phyloP scores from a whole-genome alignment of 768 basidiomycete species.

The Holtermanniella nyarrowii region DNA sequence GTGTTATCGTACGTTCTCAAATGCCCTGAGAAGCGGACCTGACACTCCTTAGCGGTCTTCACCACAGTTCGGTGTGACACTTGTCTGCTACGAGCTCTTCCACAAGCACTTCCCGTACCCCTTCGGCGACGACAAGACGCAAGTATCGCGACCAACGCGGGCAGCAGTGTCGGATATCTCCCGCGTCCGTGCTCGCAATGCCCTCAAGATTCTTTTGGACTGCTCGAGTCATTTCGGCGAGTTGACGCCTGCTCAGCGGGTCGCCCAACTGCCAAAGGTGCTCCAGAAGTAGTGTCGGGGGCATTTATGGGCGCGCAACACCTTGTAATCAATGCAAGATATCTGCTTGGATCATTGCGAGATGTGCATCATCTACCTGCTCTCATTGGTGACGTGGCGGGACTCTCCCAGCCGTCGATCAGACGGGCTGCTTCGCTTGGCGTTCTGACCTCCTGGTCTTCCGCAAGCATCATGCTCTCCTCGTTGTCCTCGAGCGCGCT shows the following conservation, averaged over 20 bases:
- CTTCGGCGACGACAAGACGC: slow-evolving; percentile 46
- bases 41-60: slow-evolving; percentile 21
- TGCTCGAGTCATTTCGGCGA: slow-evolving; percentile 32
- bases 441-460: too few relatives aligned
- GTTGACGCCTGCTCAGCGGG: background rate
- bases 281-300: too few relatives aligned
- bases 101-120: slow-evolving; percentile 51
- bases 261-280: background rate
- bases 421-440: too few relatives aligned
- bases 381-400: too few relatives aligned
- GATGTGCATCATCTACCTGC: too few relatives aligned
- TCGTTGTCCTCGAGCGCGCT: background rate
- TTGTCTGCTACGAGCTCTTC: slow-evolving; percentile 28
- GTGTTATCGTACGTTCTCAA: background rate
- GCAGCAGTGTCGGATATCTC: slow-evolving; percentile 74
- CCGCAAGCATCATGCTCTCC: too few relatives aligned
- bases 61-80: slow-evolving; percentile 66
- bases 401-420: too few relatives aligned
- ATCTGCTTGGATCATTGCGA: too few relatives aligned
- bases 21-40: background rate
- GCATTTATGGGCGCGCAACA: too few relatives aligned
- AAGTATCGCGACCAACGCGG: slow-evolving; percentile 57
- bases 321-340: too few relatives aligned
- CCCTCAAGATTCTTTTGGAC: slow-evolving; percentile 53
- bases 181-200: slow-evolving; percentile 83